Percentiles rank a stretch among this genome's conserved stretches.
Conservation (phyloP, 2,329 filamentous ascomycete genomes). For the Penicillium sumatraense region DNA sequence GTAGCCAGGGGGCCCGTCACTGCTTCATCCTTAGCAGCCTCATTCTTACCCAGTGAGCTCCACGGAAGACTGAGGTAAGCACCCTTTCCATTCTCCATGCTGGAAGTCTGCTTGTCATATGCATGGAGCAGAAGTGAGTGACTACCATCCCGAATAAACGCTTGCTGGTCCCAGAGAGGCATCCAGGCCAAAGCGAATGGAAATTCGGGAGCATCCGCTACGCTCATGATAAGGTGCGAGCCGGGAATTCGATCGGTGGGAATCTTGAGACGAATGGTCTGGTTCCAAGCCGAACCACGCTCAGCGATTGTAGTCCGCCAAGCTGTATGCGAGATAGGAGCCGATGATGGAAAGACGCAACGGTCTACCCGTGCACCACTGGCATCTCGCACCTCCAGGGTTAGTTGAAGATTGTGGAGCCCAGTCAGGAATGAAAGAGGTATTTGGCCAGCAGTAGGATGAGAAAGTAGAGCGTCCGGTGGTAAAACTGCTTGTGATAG, state of each 20-base stretch:
- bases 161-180: constrained; percentile 89
- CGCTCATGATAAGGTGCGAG: constrained; percentile 85
- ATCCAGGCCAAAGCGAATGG: constrained; percentile 93
- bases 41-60: constrained; percentile 69
- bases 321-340: constrained; percentile 75
- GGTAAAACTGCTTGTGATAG: constrained; percentile 78
- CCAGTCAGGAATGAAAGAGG: constrained; percentile 68
- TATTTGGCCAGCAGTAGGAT: constrained; percentile 79
- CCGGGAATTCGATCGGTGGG: constrained; percentile 77
- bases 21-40: constrained; percentile 70
- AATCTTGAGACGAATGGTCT: constrained; percentile 82
- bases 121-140: constrained; percentile 85
- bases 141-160: constrained; percentile 83
- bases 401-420: constrained; percentile 81
- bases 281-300: constrained; percentile 81
- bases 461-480: constrained; percentile 65
- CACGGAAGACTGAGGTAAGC: constrained; percentile 87
- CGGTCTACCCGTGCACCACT: constrained; percentile 82
- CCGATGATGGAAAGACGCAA: constrained; percentile 86
- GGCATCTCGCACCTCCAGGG: constrained; percentile 80
- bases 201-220: constrained; percentile 82
- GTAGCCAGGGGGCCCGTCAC: constrained; percentile 79
- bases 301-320: constrained; percentile 86
- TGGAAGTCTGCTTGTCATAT: constrained; percentile 87
- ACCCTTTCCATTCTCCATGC: constrained; percentile 71